These are phyloP conservation scores for Zasmidium angulare DNA, from an alignment of 2,329 filamentous ascomycete genomes.

Conservation along the genomic window DNA sequence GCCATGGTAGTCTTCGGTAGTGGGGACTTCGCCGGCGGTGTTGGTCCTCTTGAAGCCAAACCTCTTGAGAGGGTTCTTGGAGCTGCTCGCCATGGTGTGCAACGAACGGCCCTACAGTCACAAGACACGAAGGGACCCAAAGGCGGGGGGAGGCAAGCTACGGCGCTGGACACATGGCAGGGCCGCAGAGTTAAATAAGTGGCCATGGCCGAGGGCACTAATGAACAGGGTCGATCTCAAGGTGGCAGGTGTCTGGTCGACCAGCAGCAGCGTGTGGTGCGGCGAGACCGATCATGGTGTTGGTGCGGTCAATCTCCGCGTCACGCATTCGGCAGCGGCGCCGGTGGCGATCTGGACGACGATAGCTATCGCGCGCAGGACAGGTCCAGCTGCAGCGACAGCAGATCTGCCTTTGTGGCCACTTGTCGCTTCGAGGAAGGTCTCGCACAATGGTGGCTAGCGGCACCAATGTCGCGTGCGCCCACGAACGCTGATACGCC, in stretches of 20 bases:
- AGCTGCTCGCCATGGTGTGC: conserved; percentile 11
- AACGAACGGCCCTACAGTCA: neutral
- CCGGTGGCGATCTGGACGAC: neutral
- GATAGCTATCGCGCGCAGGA: neutral
- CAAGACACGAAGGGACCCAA: neutral
- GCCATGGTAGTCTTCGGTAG: neutral
- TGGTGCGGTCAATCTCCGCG: neutral
- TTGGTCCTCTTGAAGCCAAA: conserved; percentile 27
- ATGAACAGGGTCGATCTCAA: neutral
- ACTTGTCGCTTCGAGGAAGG: neutral
- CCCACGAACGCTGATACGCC: neutral
- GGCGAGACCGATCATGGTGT: neutral
- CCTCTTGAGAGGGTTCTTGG: conserved; percentile 20
- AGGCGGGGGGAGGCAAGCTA: neutral
- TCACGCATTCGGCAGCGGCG: neutral
- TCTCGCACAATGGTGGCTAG: neutral
- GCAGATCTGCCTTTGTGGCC: neutral
- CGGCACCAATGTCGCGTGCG: neutral
- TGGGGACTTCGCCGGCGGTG: conserved; percentile 18
- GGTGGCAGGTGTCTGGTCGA: neutral
- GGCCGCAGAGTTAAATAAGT: neutral
- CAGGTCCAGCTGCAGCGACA: neutral
- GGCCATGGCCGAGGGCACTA: neutral
- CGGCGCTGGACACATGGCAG: neutral
- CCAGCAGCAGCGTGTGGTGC: neutral